Base-by-base conservation (phyloP, 345 rosid species). In the Eucalyptus leucophloia region DNA sequence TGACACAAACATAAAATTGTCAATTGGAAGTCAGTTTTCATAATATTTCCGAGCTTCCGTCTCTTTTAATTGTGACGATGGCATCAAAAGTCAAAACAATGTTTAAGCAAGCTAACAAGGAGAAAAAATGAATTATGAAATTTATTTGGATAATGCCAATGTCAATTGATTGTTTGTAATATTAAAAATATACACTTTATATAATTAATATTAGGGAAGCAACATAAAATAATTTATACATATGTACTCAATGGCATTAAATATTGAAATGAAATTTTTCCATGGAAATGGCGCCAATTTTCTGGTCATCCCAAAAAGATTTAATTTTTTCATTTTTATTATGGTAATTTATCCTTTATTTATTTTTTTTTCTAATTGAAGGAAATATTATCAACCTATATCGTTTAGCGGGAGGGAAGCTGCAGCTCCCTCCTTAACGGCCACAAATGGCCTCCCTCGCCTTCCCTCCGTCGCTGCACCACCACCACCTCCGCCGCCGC, bases 401-500 rank as follows among this genome's bases (percentile, higher is more conserved):
- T 92, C 92, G 87, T 26, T n/a, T 62, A 45, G 92, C 81, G 87
- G 42, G 49, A 54, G 69, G 56, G 58, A 53, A 53, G 58, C 58
- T 21, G 58, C 65, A 34, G 88, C 91, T 56, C 89, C 53, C 32
- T 88, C 67, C 28, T 77, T n/a, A 89, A 91, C 94, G 96, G 94
- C 95, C 95, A 93, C 92, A 91, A 85, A 95, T 95, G 96, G 95
- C 94, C 93, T 91, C 90, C 91, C 49, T 65, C 40, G 28, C 89
- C 37, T 24, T 42, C 53, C 53, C 40, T 58, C 65, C 60, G 58
- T 62, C 89, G 54, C 86, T 81, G 91, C 92, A 90, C 92, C 90
- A 89, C 34, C 83, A 4, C 45, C 90, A 89, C 34, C 83, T 2
- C 45, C n/a, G n/a, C 65, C 67, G 67, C 69, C 34, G 34, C 69